These are phyloP conservation scores for Penicillium mononematosum DNA, from an alignment of 495 filamentous ascomycete species.

Conservation along the genomic window DNA sequence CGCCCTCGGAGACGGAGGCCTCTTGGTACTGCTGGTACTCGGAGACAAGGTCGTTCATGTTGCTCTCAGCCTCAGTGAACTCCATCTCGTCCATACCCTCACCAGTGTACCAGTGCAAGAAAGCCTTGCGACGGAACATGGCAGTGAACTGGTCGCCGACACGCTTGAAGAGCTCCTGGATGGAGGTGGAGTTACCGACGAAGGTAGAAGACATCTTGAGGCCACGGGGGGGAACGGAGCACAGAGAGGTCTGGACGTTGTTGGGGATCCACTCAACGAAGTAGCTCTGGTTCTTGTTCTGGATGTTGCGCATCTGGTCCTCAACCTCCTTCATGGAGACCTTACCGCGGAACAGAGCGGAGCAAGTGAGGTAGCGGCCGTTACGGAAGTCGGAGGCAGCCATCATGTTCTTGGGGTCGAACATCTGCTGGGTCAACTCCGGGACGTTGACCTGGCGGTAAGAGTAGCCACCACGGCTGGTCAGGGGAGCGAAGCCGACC, in stretches of 20 bases:
- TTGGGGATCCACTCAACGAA: constrained; percentile 99
- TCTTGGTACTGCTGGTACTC: constrained; percentile 99
- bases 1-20: constrained; percentile 76
- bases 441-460: constrained; percentile 98
- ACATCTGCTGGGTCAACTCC: constrained; percentile 99
- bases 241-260: constrained; percentile 99
- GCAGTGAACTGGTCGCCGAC: constrained; percentile 99
- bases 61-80: constrained; percentile 99
- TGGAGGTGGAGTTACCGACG: constrained; percentile 98
- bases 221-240: constrained; percentile 96
- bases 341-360: constrained; percentile 99
- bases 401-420: constrained; percentile 99
- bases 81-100: constrained; percentile 99
- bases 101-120: constrained; percentile 99
- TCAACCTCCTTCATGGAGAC: constrained; percentile 99
- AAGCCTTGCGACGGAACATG: constrained; percentile 99
- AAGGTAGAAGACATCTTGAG: constrained; percentile 99
- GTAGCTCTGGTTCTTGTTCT: constrained; percentile 99
- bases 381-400: constrained; percentile 99
- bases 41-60: constrained; percentile 99
- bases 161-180: constrained; percentile 99
- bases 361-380: constrained; percentile 98
- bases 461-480: constrained; percentile 86
- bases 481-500: constrained; percentile 99
- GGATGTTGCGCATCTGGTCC: constrained; percentile 99